These are phyloP conservation scores for Candida neerlandica DNA, from an alignment of 1,139 yeast genomes.

Conservation along the genomic window DNA sequence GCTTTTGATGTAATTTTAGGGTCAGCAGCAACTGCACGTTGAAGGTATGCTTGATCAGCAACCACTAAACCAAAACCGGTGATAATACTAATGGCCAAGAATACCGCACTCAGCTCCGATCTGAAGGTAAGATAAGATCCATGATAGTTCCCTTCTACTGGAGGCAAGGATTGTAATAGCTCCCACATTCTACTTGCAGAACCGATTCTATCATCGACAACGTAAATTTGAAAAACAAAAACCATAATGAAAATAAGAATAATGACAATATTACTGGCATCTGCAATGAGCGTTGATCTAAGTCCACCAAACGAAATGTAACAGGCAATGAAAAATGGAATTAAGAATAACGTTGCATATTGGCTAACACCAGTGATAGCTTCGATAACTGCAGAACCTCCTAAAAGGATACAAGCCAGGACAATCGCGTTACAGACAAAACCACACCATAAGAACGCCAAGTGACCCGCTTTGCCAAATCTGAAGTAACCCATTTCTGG, in stretches of 20 bases:
- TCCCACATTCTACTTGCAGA: constrained; percentile 51
- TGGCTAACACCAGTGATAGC: constrained; percentile 40
- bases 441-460: constrained; percentile 38
- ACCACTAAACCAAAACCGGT: constrained; percentile 64
- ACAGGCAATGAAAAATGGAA: constrained; percentile 39
- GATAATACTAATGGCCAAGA: constrained; percentile 32
- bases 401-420: constrained; percentile 39
- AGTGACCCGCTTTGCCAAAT: constrained; percentile 40
- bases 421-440: constrained; percentile 40
- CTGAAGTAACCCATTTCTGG: constrained; percentile 42
- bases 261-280: constrained; percentile 48
- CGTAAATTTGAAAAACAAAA: constrained; percentile 45
- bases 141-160: constrained; percentile 45
- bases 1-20: constrained; percentile 39
- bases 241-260: constrained; percentile 40
- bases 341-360: constrained; percentile 36
- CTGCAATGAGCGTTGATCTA: constrained; percentile 49
- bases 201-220: constrained; percentile 44
- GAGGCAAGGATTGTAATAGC: constrained; percentile 37
- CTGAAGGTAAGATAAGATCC: constrained; percentile 52
- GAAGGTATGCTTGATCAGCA: constrained; percentile 63
- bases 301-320: constrained; percentile 49
- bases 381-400: constrained; percentile 38
- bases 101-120: constrained; percentile 43
- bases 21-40: constrained; percentile 33